A percentile compares a stretch with the other conserved stretches of the same genome.
Evolutionary conservation across 2,329 filamentous ascomycete genomes (phyloP).

Genomic region (Hymenoscyphus infarciens): DNA sequence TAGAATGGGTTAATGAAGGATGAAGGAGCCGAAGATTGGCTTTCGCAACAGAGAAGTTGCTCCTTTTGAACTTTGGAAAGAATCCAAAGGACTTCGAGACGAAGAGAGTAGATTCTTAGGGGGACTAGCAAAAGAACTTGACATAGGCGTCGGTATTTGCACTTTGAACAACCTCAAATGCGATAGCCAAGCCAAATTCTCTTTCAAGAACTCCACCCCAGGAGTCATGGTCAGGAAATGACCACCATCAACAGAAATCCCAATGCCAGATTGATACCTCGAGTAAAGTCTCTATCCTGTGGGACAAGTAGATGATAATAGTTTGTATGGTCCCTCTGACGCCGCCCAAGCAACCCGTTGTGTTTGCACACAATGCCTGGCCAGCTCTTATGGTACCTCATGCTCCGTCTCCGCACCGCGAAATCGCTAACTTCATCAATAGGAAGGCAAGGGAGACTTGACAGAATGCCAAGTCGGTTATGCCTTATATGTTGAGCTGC

Average conservation of each 20-base stretch:
- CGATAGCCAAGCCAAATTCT: too few relatives aligned
- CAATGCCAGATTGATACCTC: background rate
- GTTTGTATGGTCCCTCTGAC: conserved; percentile 79
- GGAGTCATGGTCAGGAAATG: too few relatives aligned
- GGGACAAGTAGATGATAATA: background rate
- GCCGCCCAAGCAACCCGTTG: conserved; percentile 66
- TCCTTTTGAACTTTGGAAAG: background rate
- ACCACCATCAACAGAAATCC: too few relatives aligned
- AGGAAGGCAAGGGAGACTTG: conserved; percentile 49
- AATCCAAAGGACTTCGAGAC: too few relatives aligned
- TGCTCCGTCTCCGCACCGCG: conserved; percentile 51
- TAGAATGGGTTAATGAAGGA: background rate
- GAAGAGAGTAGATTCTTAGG: too few relatives aligned
- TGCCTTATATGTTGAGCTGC: conserved; percentile 65
- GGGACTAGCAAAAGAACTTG: too few relatives aligned
- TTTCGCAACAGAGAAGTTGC: background rate
- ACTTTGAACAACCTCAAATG: too few relatives aligned
- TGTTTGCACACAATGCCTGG: conserved; percentile 43
- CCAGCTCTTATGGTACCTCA: conserved; percentile 56
- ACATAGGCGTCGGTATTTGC: too few relatives aligned
- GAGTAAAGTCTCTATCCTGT: background rate
- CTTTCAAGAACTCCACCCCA: too few relatives aligned
- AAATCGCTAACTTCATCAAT: conserved; percentile 64
- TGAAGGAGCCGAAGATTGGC: background rate
- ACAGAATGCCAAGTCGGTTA: conserved; percentile 66